Evolutionary conservation across 345 rosid species (phyloP).

Genomic region (Melastoma malabathricum): DNA sequence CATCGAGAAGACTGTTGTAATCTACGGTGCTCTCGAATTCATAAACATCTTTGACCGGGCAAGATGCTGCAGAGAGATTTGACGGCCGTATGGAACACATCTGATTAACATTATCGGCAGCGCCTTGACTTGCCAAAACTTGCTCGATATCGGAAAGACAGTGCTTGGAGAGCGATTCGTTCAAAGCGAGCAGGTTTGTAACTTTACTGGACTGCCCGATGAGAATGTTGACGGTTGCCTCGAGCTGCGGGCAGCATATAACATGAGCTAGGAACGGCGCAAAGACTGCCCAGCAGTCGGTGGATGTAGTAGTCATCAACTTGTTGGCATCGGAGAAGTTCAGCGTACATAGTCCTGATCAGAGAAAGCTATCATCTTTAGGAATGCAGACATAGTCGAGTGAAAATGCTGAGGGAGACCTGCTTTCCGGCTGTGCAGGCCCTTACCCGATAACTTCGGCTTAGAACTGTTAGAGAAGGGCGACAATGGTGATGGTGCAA

Average conservation of each 20-base stretch:
- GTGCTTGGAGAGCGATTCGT: slow-evolving; percentile 43
- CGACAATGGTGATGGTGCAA: slow-evolving; percentile 82
- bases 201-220: slow-evolving; percentile 68
- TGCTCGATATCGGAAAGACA: slow-evolving; percentile 81
- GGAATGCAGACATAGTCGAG: too few species aligned
- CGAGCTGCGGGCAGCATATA: slow-evolving; percentile 91
- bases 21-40: slow-evolving; percentile 62
- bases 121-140: slow-evolving; percentile 70
- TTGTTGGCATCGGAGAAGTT: slow-evolving; percentile 62
- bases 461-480: slow-evolving; percentile 55
- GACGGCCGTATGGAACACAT: slow-evolving; percentile 50
- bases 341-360: slow-evolving; percentile 54
- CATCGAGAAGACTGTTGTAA: slow-evolving; percentile 56
- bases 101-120: slow-evolving; percentile 31
- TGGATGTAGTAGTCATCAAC: slow-evolving; percentile 66
- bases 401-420: not conserved
- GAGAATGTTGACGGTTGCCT: slow-evolving; percentile 62
- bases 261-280: slow-evolving; percentile 86
- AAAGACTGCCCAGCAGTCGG: slow-evolving; percentile 60
- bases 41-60: slow-evolving; percentile 62
- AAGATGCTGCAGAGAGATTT: slow-evolving; percentile 72
- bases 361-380: not conserved
- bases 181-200: slow-evolving; percentile 56
- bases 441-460: slow-evolving; percentile 74
- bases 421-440: not conserved